phyloP scores from a whole-genome alignment of 2,329 filamentous ascomycete genomes.

The Epichloe bromicola region DNA sequence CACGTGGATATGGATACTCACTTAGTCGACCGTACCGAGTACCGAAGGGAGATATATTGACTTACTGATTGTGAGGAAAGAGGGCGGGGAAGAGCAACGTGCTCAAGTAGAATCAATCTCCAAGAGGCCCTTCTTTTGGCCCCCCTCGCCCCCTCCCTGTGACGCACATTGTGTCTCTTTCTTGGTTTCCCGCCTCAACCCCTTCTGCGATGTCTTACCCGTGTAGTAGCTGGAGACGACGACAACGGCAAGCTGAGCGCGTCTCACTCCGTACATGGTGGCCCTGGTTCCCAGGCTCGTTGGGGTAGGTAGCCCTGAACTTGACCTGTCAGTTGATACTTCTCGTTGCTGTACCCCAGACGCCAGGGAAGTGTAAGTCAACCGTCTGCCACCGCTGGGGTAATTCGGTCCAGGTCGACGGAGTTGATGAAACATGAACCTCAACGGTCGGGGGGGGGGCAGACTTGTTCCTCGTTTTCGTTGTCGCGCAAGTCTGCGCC shows the following conservation, averaged over 20 bases:
- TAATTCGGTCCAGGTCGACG: not conserved
- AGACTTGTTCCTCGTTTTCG: not conserved
- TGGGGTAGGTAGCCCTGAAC: not conserved
- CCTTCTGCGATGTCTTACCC: not conserved
- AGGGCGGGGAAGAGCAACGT: not conserved
- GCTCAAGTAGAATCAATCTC: not conserved
- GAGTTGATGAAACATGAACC: not conserved
- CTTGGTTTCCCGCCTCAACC: no score
- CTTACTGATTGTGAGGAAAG: not conserved
- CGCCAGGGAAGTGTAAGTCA: not conserved
- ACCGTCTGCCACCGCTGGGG: not conserved
- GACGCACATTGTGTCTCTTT: not conserved
- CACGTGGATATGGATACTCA: not conserved
- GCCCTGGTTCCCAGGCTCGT: not conserved
- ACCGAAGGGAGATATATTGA: not conserved
- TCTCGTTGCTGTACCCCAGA: not conserved
- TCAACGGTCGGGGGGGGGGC: not conserved
- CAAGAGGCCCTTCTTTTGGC: not conserved
- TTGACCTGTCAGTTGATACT: conserved; percentile 2
- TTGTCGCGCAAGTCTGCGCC: not conserved
- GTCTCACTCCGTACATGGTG: not conserved
- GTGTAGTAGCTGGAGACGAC: not conserved
- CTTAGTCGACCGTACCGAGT: not conserved
- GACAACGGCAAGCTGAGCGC: not conserved
- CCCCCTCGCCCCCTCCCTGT: not conserved